phyloP scores from a whole-genome alignment of 768 basidiomycete species.

The Serendipita vermifera region DNA sequence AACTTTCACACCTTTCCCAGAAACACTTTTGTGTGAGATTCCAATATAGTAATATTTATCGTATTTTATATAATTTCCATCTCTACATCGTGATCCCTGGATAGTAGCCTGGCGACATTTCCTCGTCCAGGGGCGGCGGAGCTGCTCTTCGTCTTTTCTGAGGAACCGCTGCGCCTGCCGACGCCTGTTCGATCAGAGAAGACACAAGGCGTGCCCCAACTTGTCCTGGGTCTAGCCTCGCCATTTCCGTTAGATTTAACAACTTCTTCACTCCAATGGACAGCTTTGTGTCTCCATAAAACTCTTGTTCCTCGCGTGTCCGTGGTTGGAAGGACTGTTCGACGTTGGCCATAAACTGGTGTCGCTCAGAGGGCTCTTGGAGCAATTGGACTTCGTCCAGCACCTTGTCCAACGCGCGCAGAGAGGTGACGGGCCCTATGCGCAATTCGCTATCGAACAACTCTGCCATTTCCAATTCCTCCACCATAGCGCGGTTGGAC shows the following conservation, averaged over 20 bases:
- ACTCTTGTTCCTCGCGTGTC: constrained; percentile 39
- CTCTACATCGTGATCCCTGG: constrained; percentile 1
- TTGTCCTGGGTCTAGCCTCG: constrained; percentile 83
- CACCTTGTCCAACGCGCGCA: constrained; percentile 60
- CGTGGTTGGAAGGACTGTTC: constrained; percentile 36
- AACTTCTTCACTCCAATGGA: constrained; percentile 91
- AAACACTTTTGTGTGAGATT: too few relatives aligned
- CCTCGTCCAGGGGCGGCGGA: background rate
- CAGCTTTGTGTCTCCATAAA: constrained; percentile 29
- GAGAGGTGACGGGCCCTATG: constrained; percentile 65
- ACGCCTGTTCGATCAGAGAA: background rate
- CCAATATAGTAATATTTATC: too few relatives aligned
- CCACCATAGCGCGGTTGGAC: constrained; percentile 71
- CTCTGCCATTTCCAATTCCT: constrained; percentile 79
- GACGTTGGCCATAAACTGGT: constrained; percentile 50
- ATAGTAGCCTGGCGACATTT: background rate
- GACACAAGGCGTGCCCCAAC: constrained; percentile 53
- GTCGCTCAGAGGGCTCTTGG: constrained; percentile 38
- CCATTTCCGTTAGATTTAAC: constrained; percentile 87
- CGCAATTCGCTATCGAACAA: constrained; percentile 78
- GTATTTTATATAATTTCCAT: background rate
- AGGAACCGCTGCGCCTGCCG: background rate
- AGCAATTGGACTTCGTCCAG: constrained; percentile 73
- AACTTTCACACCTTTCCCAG: too few relatives aligned
- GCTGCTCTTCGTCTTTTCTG: background rate